These are phyloP conservation scores for Barbatosphaeria neglecta DNA, from an alignment of 495 filamentous ascomycete genomes.

Conservation along the genomic window DNA sequence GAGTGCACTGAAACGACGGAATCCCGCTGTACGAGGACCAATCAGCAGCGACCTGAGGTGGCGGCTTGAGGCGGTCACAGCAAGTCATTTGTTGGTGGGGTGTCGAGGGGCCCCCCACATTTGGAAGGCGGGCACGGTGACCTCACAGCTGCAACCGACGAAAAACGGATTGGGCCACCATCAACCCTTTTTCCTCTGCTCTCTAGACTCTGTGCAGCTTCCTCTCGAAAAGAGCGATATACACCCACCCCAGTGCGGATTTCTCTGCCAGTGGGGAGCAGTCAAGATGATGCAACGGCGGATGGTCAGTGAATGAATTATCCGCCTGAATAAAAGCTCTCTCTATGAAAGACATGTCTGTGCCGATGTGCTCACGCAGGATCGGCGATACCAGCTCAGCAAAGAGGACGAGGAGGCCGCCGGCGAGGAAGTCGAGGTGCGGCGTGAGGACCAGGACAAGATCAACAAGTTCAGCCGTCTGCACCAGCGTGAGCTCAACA, in stretches of 20 bases:
- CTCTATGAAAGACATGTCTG: neutral
- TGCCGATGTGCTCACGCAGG: too few species aligned
- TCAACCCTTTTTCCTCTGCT: too few species aligned
- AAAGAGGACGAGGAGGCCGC: conserved; percentile 77
- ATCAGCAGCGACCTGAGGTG: too few species aligned
- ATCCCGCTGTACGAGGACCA: too few species aligned
- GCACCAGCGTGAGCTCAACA: conserved; percentile 66
- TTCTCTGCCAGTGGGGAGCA: neutral
- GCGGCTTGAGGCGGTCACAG: too few species aligned
- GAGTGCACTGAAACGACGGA: too few species aligned
- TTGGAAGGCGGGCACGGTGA: too few species aligned
- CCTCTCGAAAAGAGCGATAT: neutral
- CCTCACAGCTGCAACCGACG: too few species aligned
- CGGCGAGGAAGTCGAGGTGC: conserved; percentile 76
- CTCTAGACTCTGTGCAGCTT: too few species aligned
- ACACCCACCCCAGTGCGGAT: neutral
- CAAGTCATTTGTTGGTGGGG: too few species aligned
- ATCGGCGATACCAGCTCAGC: conserved; percentile 55
- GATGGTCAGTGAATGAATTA: neutral
- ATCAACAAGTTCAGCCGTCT: conserved; percentile 96
- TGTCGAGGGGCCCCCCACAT: too few species aligned
- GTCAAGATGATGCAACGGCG: conserved; percentile 6
- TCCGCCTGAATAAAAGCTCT: conserved; percentile 1
- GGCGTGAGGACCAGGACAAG: conserved; percentile 93
- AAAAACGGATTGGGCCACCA: too few species aligned